Evolutionary conservation across 805 yeast species (phyloP).

Genomic region (Candida manassasensis): DNA sequence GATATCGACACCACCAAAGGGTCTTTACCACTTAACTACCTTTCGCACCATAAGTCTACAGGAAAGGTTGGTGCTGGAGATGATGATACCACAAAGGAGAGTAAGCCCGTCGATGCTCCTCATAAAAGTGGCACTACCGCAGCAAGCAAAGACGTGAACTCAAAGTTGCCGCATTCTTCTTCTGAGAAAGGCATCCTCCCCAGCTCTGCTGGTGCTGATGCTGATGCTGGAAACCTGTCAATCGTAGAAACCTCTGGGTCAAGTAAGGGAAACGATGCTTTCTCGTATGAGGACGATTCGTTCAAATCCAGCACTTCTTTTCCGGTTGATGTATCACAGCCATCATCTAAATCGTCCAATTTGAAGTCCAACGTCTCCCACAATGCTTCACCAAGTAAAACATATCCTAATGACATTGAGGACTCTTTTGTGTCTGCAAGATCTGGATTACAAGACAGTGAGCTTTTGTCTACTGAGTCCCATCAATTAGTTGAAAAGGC

Average conservation of each 20-base stretch:
- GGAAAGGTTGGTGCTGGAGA: too few species aligned
- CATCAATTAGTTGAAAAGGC: neutral
- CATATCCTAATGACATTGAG: neutral
- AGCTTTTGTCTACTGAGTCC: conserved; percentile 3
- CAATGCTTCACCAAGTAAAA: too few species aligned
- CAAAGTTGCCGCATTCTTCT: too few species aligned
- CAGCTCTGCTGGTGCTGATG: too few species aligned
- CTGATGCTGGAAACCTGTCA: too few species aligned
- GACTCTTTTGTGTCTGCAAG: conserved; percentile 5
- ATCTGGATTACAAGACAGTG: conserved; percentile 1
- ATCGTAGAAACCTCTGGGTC: too few species aligned
- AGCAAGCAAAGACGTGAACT: too few species aligned
- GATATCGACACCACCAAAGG: conserved; percentile 3
- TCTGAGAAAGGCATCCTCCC: too few species aligned
- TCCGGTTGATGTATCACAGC: neutral
- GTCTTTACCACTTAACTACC: neutral
- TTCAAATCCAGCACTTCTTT: neutral
- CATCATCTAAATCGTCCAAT: conserved; percentile 1
- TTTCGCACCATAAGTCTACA: neutral
- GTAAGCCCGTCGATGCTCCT: too few species aligned
- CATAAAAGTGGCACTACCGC: too few species aligned
- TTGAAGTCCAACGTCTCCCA: neutral
- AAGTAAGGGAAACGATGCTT: too few species aligned
- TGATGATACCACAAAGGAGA: too few species aligned
- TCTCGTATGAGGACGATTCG: neutral